Conservation (phyloP, 2,329 filamentous ascomycete species). For the Colletotrichum theobromicola region DNA sequence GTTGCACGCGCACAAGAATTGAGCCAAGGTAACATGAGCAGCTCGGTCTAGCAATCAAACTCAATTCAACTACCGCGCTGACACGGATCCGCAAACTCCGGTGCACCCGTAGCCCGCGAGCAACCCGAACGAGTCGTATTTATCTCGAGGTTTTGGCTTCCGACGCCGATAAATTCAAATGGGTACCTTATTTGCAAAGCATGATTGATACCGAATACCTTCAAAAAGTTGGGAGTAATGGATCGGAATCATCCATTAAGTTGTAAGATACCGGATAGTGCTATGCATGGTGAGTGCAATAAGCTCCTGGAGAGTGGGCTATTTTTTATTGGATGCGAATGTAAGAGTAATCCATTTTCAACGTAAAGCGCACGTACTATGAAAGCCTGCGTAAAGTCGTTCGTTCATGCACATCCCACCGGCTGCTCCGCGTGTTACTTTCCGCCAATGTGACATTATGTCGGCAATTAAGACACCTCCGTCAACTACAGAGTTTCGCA, state of each 20-base stretch:
- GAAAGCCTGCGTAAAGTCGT: background rate
- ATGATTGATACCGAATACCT: background rate
- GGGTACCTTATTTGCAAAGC: background rate
- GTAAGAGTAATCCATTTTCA: background rate
- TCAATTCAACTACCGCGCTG: background rate
- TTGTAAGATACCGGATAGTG: background rate
- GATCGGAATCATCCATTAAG: background rate
- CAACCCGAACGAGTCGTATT: background rate
- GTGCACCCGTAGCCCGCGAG: background rate
- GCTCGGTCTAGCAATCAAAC: background rate
- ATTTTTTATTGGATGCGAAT: background rate
- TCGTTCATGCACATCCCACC: background rate
- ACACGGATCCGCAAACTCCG: background rate
- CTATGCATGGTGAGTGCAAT: background rate
- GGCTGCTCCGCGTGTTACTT: background rate
- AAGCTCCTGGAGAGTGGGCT: background rate
- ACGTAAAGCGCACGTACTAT: background rate
- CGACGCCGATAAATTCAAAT: background rate
- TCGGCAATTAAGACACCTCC: background rate
- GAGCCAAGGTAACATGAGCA: background rate
- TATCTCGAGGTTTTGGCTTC: background rate
- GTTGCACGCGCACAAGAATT: background rate
- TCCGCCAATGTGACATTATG: background rate
- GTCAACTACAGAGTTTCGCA: no score
- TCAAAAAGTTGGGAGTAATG: background rate